Evolutionary conservation across 495 filamentous ascomycete genomes (phyloP).

Genomic region (Podospora sp.): DNA sequence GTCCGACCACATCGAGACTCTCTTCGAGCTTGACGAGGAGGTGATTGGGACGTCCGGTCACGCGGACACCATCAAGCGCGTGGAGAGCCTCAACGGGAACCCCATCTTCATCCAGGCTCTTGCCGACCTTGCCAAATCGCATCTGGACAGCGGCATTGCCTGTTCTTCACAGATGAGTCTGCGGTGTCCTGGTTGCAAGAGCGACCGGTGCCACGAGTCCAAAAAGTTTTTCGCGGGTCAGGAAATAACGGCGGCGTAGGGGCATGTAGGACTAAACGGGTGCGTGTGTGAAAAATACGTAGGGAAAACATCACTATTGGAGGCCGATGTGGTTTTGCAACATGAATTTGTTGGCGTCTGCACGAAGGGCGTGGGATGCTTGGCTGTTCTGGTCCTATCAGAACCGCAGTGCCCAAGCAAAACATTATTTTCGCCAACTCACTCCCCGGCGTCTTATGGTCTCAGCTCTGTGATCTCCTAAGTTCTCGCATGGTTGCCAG

Average conservation of each 20-base stretch:
- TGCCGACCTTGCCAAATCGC: conserved; percentile 79
- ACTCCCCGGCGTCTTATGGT: neutral
- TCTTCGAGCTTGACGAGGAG: conserved; percentile 94
- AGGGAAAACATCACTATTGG: neutral
- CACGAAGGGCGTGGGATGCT: neutral
- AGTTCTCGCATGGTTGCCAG: neutral
- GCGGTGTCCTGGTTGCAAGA: conserved; percentile 92
- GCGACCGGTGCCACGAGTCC: conserved; percentile 82
- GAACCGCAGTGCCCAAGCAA: neutral
- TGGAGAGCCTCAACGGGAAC: conserved; percentile 90
- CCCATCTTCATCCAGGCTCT: conserved; percentile 90
- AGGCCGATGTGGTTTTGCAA: neutral
- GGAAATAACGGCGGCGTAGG: conserved; percentile 2
- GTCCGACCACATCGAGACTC: conserved; percentile 96
- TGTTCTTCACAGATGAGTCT: conserved; percentile 83
- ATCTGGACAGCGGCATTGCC: conserved; percentile 69
- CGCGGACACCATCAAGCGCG: conserved; percentile 77
- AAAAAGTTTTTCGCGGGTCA: conserved; percentile 87
- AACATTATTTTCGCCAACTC: neutral
- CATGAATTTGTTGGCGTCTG: neutral
- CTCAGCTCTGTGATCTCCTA: neutral
- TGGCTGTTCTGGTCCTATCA: neutral
- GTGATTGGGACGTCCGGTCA: conserved; percentile 89
- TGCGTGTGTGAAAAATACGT: neutral
- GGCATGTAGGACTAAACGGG: neutral